Conservation (phyloP, 305 asterid genomes). For the Rubia tinctorum region DNA sequence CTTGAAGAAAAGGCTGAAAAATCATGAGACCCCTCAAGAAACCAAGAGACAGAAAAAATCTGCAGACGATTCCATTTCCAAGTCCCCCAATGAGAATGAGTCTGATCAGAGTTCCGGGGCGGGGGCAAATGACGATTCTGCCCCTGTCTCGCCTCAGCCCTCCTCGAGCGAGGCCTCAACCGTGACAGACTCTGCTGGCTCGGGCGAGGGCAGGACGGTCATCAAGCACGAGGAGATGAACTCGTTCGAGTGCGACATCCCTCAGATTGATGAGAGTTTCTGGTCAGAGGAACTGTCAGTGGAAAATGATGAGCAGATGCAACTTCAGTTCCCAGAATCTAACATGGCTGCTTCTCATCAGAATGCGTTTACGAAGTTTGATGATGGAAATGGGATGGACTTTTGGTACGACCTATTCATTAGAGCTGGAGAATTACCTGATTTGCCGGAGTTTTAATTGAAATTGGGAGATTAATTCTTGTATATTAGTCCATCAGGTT, state of each 20-base stretch:
- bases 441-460: constrained; percentile 77
- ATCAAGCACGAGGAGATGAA: constrained; percentile 21
- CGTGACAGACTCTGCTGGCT: constrained; percentile 8
- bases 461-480: constrained; percentile 8
- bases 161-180: constrained; percentile 22
- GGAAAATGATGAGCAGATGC: constrained; percentile 19
- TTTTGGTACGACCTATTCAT: constrained; percentile 82
- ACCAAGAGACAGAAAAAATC: constrained; percentile 35
- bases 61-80: constrained; percentile 14
- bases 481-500: neutral
- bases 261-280: constrained; percentile 16
- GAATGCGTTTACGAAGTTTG: constrained; percentile 25
- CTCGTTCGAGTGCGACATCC: constrained; percentile 8
- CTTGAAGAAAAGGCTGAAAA: constrained; percentile 64
- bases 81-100: neutral
- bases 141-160: constrained; percentile 22
- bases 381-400: constrained; percentile 60
- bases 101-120: neutral
- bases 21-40: constrained; percentile 30
- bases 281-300: constrained; percentile 46
- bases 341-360: constrained; percentile 15
- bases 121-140: neutral
- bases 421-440: constrained; percentile 58
- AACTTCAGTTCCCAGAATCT: constrained; percentile 22
- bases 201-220: neutral